Evolutionary conservation across 768 basidiomycete species (phyloP).

Genomic region (Russula sp.): DNA sequence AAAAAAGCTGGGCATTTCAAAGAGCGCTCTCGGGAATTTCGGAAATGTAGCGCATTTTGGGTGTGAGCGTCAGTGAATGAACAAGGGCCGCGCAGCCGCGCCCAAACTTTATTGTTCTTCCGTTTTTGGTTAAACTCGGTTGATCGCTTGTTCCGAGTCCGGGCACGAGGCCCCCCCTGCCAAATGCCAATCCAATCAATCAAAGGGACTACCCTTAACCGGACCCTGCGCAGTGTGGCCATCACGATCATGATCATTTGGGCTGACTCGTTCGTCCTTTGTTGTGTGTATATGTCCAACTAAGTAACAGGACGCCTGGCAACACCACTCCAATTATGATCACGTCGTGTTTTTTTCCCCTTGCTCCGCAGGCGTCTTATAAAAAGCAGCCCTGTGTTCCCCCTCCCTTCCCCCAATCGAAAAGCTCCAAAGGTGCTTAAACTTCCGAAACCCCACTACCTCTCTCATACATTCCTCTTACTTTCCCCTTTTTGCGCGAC

Average conservation of each 20-base stretch:
- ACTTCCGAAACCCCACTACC: neutral
- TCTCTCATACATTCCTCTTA: neutral
- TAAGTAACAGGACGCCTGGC: neutral
- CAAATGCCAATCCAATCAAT: too few relatives aligned
- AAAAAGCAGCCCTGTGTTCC: neutral
- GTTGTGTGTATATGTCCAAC: too few relatives aligned
- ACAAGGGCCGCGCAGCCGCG: too few relatives aligned
- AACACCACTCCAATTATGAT: neutral
- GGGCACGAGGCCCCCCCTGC: too few relatives aligned
- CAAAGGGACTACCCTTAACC: conserved; percentile 16
- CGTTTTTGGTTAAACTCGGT: neutral
- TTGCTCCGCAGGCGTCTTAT: neutral
- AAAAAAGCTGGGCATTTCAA: conserved; percentile 2
- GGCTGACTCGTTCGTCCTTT: conserved; percentile 7
- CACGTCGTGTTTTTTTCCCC: neutral
- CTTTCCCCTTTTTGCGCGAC: neutral
- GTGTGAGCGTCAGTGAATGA: neutral
- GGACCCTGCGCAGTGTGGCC: conserved; percentile 2
- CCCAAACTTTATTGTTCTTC: conserved; percentile 9
- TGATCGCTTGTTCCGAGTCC: neutral
- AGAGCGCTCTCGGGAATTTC: neutral
- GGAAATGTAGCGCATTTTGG: neutral
- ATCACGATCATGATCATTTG: neutral
- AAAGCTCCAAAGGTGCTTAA: neutral
- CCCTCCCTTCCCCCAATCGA: too few relatives aligned